Evolutionary conservation across 78 protist genomes (phyloP).

Genomic region (Dictyostelium brefeldianum): DNA sequence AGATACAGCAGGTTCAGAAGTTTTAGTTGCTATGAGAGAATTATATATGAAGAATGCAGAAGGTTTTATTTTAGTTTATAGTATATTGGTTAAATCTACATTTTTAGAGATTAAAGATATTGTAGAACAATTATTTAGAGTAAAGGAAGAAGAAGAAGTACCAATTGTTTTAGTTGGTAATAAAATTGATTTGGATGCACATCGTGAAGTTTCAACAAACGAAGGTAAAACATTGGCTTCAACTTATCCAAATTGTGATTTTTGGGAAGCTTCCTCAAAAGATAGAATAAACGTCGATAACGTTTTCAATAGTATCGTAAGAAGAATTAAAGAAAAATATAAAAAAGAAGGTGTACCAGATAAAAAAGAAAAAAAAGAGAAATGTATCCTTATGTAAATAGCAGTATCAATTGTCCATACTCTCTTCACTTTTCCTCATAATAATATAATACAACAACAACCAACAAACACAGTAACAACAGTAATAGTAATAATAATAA

Average conservation of each 20-base stretch:
- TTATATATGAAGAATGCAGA: constrained; percentile 84
- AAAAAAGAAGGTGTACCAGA: constrained; percentile 70
- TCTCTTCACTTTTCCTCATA: neutral
- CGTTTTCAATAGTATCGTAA: constrained; percentile 68
- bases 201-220: constrained; percentile 55
- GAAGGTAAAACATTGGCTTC: constrained; percentile 54
- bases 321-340: constrained; percentile 73
- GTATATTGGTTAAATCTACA: constrained; percentile 76
- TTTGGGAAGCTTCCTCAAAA: constrained; percentile 77
- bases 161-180: constrained; percentile 79
- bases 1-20: constrained; percentile 84
- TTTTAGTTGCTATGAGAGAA: constrained; percentile 76
- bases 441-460: neutral
- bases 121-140: constrained; percentile 78
- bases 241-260: constrained; percentile 76
- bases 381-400: constrained; percentile 72
- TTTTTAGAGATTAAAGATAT: constrained; percentile 74
- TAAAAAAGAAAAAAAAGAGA: constrained; percentile 73
- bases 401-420: neutral
- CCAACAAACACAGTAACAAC: neutral
- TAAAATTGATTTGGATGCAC: constrained; percentile 74
- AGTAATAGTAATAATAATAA: neutral
- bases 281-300: constrained; percentile 80
- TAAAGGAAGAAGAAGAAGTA: constrained; percentile 81
- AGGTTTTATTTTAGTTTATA: constrained; percentile 85